Evolutionary conservation across 2,329 filamentous ascomycete genomes (phyloP), one percentile per base, ranked within the genome.

Genomic region (Bipolaris cookei): DNA sequence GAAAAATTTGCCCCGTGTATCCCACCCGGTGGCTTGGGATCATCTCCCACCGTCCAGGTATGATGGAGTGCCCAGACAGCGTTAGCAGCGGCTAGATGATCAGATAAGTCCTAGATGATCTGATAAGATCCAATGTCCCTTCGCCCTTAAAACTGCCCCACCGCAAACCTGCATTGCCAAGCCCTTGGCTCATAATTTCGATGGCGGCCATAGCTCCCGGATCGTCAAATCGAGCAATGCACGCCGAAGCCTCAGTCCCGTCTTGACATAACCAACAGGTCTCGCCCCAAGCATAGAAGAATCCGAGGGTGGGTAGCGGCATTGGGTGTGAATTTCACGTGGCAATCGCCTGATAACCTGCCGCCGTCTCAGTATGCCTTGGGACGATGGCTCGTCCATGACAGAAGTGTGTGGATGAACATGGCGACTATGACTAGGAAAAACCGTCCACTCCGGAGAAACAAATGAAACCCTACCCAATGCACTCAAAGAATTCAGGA

Each of bases 81-180:
- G 46, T 41, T 56, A 49, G 49, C 46, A 51, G 58, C 65, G 57
- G 58, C 55, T 63, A 62, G 54, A 70, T 69, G 65, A 71, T 71
- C 69, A 66, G 67, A 70, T 70, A 67, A 70, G 64, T 66, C 48
- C 48, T 59, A 56, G 61, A 59, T 62, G 60, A 69, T 69, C 64
- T 58, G 66, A 71, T 70, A 67, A 70, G 64, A 66, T 66, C 54
- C 56, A 63, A 60, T 66, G 59, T 63, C 59, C 62, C 48, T 32
- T 28, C 50, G 45, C 38, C 34, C 18, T 39, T 28, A 39, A 38
- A 48, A 18, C 20, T 30, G 56, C 47, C 51, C 48, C 52, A 51
- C 61, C 25, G 23, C 39, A 25, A 43, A 18, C 25, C 51, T 56
- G 47, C 56, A 55, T 46, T 35, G 61, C 61, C 56, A 64, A 62